Conservation (phyloP, 495 filamentous ascomycete species). For the Aspergillus bertholletiae region DNA sequence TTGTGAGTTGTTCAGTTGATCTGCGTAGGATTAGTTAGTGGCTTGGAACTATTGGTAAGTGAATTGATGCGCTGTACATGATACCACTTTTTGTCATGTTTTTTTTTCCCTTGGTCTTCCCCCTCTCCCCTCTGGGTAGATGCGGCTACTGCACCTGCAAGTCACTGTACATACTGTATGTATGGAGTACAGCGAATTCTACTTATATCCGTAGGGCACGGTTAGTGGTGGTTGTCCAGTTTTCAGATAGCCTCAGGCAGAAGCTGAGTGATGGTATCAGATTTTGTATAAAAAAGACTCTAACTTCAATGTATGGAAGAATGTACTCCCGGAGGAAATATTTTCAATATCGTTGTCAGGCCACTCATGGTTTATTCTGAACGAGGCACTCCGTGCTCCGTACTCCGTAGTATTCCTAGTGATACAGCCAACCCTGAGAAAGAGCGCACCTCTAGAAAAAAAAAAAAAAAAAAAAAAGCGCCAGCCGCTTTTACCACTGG, state of each 20-base stretch:
- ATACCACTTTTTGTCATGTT: not conserved
- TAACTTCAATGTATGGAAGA: not conserved
- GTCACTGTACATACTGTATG: not conserved
- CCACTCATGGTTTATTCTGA: not conserved
- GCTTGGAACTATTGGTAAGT: not conserved
- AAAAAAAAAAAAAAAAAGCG: not conserved
- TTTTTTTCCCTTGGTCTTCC: not conserved
- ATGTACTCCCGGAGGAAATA: not conserved
- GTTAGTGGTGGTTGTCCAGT: not conserved
- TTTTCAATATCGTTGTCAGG: not conserved
- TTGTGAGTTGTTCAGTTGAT: not conserved
- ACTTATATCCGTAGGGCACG: not conserved
- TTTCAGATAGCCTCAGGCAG: not conserved
- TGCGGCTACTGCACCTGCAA: not conserved
- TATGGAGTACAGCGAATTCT: not conserved
- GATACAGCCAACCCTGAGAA: too few relatives aligned
- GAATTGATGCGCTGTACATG: not conserved
- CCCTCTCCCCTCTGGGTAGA: not conserved
- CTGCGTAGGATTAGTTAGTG: not conserved
- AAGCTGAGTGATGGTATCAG: not conserved
- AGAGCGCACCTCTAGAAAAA: too few relatives aligned
- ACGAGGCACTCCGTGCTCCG: too few relatives aligned
- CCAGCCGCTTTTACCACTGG: constrained; percentile 11
- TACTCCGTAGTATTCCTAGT: too few relatives aligned
- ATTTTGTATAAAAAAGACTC: not conserved